Conservation (phyloP, 2,329 filamentous ascomycete genomes). For the Xylaria sp. region DNA sequence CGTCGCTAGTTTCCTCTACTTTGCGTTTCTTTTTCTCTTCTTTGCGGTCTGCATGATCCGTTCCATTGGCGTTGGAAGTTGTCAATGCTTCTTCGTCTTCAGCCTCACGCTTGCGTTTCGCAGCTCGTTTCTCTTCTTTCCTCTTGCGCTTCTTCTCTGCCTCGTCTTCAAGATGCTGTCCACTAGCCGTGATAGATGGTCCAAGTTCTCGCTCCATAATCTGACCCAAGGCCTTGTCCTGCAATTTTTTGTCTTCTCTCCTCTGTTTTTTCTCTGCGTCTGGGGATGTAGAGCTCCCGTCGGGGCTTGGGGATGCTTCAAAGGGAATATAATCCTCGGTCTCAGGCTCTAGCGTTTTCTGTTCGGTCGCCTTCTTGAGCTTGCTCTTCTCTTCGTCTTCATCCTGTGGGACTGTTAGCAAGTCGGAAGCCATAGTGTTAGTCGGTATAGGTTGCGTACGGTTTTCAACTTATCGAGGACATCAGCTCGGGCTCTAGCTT, state of each 20-base stretch:
- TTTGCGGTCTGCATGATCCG: slow-evolving; percentile 39
- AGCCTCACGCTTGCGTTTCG: slow-evolving; percentile 48
- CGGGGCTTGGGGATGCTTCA: slow-evolving; percentile 12
- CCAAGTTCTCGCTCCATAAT: slow-evolving; percentile 38
- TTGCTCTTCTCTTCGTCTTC: slow-evolving; percentile 45
- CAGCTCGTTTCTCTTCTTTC: slow-evolving; percentile 53
- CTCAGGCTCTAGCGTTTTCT: slow-evolving; percentile 39
- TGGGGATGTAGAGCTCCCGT: background rate
- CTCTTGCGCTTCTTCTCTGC: slow-evolving; percentile 48
- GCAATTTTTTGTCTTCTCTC: slow-evolving; percentile 30
- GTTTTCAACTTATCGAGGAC: slow-evolving; percentile 44
- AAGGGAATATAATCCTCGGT: slow-evolving; percentile 44
- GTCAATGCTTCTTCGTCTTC: slow-evolving; percentile 39
- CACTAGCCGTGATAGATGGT: slow-evolving; percentile 28
- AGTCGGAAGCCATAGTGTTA: background rate
- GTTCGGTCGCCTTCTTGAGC: slow-evolving; percentile 38
- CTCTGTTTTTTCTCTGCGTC: slow-evolving; percentile 20
- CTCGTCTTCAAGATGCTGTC: slow-evolving; percentile 33
- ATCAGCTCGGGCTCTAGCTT: slow-evolving; percentile 47
- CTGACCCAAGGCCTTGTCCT: slow-evolving; percentile 32
- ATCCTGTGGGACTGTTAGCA: slow-evolving; percentile 39
- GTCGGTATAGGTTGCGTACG: slow-evolving; percentile 37
- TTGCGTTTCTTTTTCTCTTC: slow-evolving; percentile 49
- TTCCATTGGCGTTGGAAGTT: slow-evolving; percentile 27
- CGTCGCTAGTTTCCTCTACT: slow-evolving; percentile 36